Evolutionary conservation across 208 protist genomes (phyloP).

Genomic region (Naegleria lovaniensis): DNA sequence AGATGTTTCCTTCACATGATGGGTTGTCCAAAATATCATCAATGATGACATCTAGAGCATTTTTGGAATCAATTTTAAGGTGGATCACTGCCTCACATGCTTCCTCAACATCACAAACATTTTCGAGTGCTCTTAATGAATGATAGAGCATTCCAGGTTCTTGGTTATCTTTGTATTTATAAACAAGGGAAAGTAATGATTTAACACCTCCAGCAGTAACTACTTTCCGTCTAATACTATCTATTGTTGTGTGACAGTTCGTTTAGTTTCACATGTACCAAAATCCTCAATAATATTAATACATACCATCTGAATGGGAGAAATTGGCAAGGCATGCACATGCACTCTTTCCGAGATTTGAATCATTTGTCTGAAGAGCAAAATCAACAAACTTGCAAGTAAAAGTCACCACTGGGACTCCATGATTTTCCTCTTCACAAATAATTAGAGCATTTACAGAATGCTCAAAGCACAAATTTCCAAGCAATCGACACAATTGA

Average conservation of each 20-base stretch:
- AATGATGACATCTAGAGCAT: not conserved
- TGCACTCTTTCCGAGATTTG: not conserved
- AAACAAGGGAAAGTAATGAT: not conserved
- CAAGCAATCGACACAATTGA: not conserved
- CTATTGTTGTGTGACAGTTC: not conserved
- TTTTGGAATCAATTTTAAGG: not conserved
- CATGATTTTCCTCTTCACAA: not conserved
- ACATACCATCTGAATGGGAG: not conserved
- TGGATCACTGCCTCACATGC: not conserved
- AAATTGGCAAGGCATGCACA: not conserved
- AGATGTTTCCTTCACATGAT: not conserved
- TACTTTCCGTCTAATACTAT: not conserved
- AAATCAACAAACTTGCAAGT: not conserved
- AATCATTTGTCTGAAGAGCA: not conserved
- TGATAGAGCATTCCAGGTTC: not conserved
- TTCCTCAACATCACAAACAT: not conserved
- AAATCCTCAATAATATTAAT: not conserved
- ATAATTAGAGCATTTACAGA: not conserved
- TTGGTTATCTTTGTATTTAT: not conserved
- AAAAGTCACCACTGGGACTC: not conserved
- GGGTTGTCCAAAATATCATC: not conserved
- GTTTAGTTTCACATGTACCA: not conserved
- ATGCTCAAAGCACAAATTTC: conserved; percentile 4
- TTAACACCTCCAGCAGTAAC: not conserved
- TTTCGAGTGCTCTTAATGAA: not conserved